Evolutionary conservation across 352 stramenopile genomes (phyloP), one percentile per base, ranked within the genome.

Genomic region (Phytophthora pistaciae): DNA sequence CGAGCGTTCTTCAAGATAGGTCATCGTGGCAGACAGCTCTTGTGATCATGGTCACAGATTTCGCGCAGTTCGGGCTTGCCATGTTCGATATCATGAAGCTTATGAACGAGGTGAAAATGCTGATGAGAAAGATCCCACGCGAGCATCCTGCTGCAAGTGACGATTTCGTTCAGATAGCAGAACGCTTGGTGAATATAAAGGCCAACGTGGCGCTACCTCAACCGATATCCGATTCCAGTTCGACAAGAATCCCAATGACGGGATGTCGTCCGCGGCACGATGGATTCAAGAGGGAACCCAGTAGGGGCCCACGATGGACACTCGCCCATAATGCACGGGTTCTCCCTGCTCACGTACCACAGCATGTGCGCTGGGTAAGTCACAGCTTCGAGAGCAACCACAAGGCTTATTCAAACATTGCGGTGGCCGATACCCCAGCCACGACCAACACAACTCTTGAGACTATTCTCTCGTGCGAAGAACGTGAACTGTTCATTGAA

Each of bases 1-100:
- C 50, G 67, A 18, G 60, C 53, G 38, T 79, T 59, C 33, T 86
- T 54, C 67, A 80, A 29, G 75, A 42, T n/a, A 40, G 66, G 0
- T 65, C 69, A 20, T 83, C 75, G 0, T 60, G 55, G 16, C 36
- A 36, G 13, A 70, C 75, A 1, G 66, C 65, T 2, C 36, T 64
- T 1, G 13, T 62, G 6, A 40, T 85, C 9, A 76, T 80, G 29
- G 31, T 9, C 0, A 25, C 79, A n/a, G 60, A 68, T 13, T 8
- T 60, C 1, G 1, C 60, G 40, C 60, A 68, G 10, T 50, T 60
- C 33, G 44, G 33, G 5, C 36, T 60, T 60, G 31, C 36, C 20
- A 50, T 50, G 9, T 14, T 25, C n/a, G 55, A 44, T 49, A 21
- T 27, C 3, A 50, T 25, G 33, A 52, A 52, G n/a, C 44, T 25